Percentiles rank a stretch among this genome's conserved stretches.
phyloP scores from a whole-genome alignment of 2,329 filamentous ascomycete genomes.

The Magnaporthiopsis rhizophila region DNA sequence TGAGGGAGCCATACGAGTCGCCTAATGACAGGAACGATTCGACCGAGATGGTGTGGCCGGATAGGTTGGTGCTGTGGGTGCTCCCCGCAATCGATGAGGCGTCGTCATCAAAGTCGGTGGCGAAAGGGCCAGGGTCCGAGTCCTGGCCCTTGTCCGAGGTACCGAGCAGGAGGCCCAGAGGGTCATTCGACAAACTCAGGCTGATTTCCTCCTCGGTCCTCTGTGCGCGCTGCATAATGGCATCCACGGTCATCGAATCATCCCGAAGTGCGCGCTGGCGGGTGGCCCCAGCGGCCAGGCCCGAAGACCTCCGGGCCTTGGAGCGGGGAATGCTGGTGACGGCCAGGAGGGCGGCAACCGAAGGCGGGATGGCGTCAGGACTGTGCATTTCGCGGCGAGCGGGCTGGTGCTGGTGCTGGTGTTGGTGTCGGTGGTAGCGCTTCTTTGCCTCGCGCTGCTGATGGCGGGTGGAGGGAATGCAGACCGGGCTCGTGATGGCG shows the following conservation, averaged over 20 bases:
- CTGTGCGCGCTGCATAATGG: conserved; percentile 44
- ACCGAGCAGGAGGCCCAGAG: conserved; percentile 51
- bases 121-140: conserved; percentile 43
- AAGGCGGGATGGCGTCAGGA: conserved; percentile 48
- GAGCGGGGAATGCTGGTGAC: conserved; percentile 52
- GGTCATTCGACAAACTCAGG: conserved; percentile 42
- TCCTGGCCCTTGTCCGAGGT: conserved; percentile 50
- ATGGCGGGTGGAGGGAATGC: conserved; percentile 40
- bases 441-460: conserved; percentile 25
- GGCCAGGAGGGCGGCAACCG: conserved; percentile 52
- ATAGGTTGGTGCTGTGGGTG: conserved; percentile 23
- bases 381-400: conserved; percentile 25
- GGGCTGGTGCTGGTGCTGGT: conserved; percentile 20
- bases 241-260: conserved; percentile 45
- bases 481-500: conserved; percentile 42
- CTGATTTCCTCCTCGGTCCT: conserved; percentile 52
- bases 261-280: conserved; percentile 19
- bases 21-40: conserved; percentile 55
- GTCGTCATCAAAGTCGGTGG: conserved; percentile 25
- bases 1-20: conserved; percentile 44
- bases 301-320: conserved; percentile 25
- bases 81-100: conserved; percentile 20
- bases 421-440: conserved; percentile 13
- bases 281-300: neutral
- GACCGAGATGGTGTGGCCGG: conserved; percentile 40